Conservation (phyloP, 2,329 filamentous ascomycete genomes). For the Didymosphaeria variabile region DNA sequence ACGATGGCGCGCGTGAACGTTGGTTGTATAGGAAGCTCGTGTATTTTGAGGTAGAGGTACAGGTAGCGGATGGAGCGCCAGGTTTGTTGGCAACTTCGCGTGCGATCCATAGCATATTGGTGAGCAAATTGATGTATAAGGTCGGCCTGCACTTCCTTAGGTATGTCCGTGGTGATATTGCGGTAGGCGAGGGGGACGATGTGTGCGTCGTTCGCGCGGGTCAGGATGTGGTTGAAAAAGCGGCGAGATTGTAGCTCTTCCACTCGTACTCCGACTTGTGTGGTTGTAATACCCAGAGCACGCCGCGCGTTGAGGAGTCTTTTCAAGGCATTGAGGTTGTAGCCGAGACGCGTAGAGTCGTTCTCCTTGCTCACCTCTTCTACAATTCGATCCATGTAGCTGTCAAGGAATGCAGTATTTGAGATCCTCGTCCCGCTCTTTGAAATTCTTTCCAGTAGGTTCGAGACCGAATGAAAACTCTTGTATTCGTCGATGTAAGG, state of each 20-base stretch:
- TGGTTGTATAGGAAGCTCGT: constrained; percentile 36
- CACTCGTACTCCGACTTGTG: constrained; percentile 11
- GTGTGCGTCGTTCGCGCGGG: constrained; percentile 28
- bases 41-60: constrained; percentile 34
- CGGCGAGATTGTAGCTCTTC: constrained; percentile 21
- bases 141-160: constrained; percentile 24
- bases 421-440: constrained; percentile 20
- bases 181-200: constrained; percentile 37
- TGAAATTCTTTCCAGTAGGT: constrained; percentile 24
- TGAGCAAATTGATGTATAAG: constrained; percentile 46
- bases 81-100: constrained; percentile 27
- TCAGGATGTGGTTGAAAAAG: constrained; percentile 39
- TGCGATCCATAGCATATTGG: constrained; percentile 40
- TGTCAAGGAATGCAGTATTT: constrained; percentile 17
- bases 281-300: constrained; percentile 10
- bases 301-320: constrained; percentile 19
- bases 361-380: constrained; percentile 15
- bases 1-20: constrained; percentile 43
- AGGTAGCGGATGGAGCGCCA: constrained; percentile 41
- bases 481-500: constrained; percentile 23
- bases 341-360: constrained; percentile 20
- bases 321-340: constrained; percentile 19
- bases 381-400: constrained; percentile 15
- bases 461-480: constrained; percentile 16
- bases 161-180: constrained; percentile 23